Evolutionary conservation across 2,329 filamentous ascomycete genomes (phyloP).

Genomic region (Alternaria gaisen): DNA sequence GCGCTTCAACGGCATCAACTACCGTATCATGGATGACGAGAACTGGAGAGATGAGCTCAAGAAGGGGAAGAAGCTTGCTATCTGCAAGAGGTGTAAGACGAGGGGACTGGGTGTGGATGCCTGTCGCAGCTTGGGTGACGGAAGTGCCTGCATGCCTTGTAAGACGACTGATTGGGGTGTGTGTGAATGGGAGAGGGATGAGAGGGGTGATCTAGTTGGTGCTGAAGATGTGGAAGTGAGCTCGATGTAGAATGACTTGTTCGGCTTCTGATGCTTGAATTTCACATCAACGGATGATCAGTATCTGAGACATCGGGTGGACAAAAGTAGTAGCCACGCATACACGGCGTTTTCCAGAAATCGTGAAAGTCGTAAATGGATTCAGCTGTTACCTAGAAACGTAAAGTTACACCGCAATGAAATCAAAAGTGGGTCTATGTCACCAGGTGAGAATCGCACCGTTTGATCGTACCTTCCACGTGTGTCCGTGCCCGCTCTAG

Average conservation of each 20-base stretch:
- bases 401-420: background rate
- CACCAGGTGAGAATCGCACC: background rate
- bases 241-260: background rate
- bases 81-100: constrained; percentile 23
- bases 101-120: constrained; percentile 16
- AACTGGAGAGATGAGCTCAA: constrained; percentile 23
- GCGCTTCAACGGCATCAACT: constrained; percentile 38
- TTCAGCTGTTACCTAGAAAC: background rate
- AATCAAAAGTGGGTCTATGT: background rate
- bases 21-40: constrained; percentile 38
- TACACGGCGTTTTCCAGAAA: no score
- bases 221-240: background rate
- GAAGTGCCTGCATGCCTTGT: constrained; percentile 27
- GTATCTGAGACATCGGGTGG: no score
- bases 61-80: constrained; percentile 15
- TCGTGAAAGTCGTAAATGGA: no score
- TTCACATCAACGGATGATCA: background rate
- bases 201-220: background rate
- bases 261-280: background rate
- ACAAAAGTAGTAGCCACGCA: no score
- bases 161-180: constrained; percentile 2
- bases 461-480: background rate
- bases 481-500: background rate
- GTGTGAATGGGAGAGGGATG: constrained; percentile 22
- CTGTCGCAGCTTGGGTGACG: constrained; percentile 28